These are phyloP conservation scores for Brasenia schreberi DNA, from an alignment of 164 flowering plant genomes.

Conservation along the genomic window DNA sequence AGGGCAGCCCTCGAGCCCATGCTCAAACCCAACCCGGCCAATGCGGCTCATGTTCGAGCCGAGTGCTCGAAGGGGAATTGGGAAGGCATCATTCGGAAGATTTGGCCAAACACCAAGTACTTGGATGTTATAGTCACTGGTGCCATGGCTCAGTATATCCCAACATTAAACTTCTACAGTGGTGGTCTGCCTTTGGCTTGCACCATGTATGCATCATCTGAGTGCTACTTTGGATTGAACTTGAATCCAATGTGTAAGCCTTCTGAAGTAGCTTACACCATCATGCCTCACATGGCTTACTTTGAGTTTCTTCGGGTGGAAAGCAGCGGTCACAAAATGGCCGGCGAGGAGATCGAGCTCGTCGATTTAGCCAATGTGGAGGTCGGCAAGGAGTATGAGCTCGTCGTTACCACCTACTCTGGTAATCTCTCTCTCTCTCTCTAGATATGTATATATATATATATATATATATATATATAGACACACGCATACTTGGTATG, in stretches of 20 bases:
- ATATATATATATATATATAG: too few species aligned
- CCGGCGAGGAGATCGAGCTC: slow-evolving; percentile 22
- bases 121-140: slow-evolving; percentile 76
- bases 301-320: slow-evolving; percentile 59
- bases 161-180: slow-evolving; percentile 55
- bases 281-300: slow-evolving; percentile 76
- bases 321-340: slow-evolving; percentile 5
- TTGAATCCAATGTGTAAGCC: slow-evolving; percentile 53
- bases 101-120: slow-evolving; percentile 83
- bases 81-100: slow-evolving; percentile 50
- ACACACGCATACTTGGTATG: not conserved
- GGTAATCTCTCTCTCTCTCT: slow-evolving; percentile 10
- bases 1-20: slow-evolving; percentile 21
- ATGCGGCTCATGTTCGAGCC: slow-evolving; percentile 28
- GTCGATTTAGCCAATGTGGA: slow-evolving; percentile 51
- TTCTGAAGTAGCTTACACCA: slow-evolving; percentile 56
- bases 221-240: slow-evolving; percentile 67
- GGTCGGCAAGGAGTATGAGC: slow-evolving; percentile 57
- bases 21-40: slow-evolving; percentile 31
- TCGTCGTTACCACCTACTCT: slow-evolving; percentile 54
- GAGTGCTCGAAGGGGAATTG: slow-evolving; percentile 41
- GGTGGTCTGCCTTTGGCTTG: slow-evolving; percentile 47
- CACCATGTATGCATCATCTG: slow-evolving; percentile 84
- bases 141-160: slow-evolving; percentile 82
- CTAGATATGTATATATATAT: too few species aligned